Conservation (phyloP, 176 grass and related monocot species). For the Hsuehochloa calcarea region DNA sequence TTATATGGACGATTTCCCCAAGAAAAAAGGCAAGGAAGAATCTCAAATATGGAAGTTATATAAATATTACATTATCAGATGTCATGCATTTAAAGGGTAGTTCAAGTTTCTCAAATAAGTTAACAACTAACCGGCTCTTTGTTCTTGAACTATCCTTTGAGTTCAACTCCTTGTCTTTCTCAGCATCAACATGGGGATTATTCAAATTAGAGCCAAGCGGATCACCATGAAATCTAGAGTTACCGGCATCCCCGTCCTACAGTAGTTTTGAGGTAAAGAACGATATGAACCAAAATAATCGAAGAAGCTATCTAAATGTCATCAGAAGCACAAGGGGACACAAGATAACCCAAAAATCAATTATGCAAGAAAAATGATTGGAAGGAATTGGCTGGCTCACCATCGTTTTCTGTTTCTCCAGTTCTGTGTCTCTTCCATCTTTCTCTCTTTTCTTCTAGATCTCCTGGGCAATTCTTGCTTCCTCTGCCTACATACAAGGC, state of each 20-base stretch:
- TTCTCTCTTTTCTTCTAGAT: conserved; percentile 87
- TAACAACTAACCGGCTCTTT: conserved; percentile 45
- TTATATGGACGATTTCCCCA: too few relatives aligned
- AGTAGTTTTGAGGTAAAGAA: conserved; percentile 99
- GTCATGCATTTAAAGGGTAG: conserved; percentile 19
- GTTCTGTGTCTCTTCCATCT: conserved; percentile 60
- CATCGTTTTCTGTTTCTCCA: conserved; percentile 22
- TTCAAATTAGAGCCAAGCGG: conserved; percentile 42
- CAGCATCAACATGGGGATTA: too few relatives aligned
- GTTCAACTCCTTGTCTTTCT: conserved; percentile 50
- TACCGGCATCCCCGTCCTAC: conserved; percentile 67
- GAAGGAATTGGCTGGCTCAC: conserved; percentile 37
- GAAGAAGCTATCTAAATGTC: conserved; percentile 94
- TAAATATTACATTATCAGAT: neutral
- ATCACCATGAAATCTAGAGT: conserved; percentile 52
- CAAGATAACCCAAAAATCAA: conserved; percentile 34
- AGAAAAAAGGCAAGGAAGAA: too few relatives aligned
- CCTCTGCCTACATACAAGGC: too few relatives aligned
- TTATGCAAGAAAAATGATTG: conserved; percentile 14
- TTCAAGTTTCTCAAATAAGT: neutral
- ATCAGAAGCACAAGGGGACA: conserved; percentile 71
- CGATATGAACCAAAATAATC: conserved; percentile 85
- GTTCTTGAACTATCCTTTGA: conserved; percentile 36
- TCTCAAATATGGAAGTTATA: neutral
- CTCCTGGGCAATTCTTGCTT: conserved; percentile 55